Base-by-base conservation (phyloP, 192 early-diverging fungal species). In the Thamnidium elegans region DNA sequence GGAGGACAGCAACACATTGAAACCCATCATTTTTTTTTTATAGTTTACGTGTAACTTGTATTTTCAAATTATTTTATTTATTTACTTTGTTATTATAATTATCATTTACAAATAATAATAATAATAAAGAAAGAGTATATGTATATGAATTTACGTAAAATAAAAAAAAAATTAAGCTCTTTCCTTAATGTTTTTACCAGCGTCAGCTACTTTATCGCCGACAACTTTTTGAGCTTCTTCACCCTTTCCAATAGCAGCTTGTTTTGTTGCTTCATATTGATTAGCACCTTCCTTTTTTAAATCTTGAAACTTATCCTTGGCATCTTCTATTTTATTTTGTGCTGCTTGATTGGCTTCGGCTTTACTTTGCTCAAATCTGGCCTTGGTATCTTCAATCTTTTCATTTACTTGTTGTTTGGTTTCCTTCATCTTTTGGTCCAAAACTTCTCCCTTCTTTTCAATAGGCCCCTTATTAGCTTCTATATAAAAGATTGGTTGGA, bases 131-230 rank as follows among this genome's bases (percentile, higher is more conserved):
- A 36, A 36, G 44, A 26, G 26, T 26, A 26, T n/a, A 42, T 45
- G 15, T 15, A 45, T 26, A 26, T 26, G 45, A n/a, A n/a, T n/a
- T n/a, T n/a, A 42, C 45, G 15, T 26, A 45, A 21, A 45, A 59
- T 7, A 45, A 45, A 9, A 13, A 7, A 60, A 14, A 17, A 7
- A 63, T 9, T 63, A 50, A 31, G 61, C 31, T n/a, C 30, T 48
- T 21, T 63, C 61, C 32, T 63, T 48, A 20, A 63, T 63, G 11
- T 30, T 50, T 31, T 63, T 30, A n/a, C 61, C 61, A 19, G 61
- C 48, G 9, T 63, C 47, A 23, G 30, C 47, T 17, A 63, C 48
- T 19, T 63, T 63, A 7, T 43, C 34, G 36, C 61, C 61, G 9
- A 48, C 11, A 11, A n/a, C 48, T 13, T 46, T n/a, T 20, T 63